A percentile compares a stretch with the other conserved stretches of the same genome.
Conservation (phyloP, 257 asterid species). For the Sherardia arvensis region DNA sequence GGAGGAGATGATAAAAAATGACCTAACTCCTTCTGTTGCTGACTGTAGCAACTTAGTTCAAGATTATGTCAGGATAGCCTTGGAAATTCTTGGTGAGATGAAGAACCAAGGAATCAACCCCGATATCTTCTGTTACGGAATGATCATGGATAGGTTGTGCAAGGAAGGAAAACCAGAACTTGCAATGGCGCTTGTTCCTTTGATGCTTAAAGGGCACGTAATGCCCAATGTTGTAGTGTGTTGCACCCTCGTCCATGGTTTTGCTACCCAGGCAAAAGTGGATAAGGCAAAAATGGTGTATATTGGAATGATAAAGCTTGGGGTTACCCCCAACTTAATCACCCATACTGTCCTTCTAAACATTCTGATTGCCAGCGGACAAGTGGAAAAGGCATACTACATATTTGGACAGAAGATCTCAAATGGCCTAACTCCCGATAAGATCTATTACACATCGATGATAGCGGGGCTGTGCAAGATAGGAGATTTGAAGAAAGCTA, state of each 20-base stretch:
- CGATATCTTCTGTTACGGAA: slow-evolving; percentile 25
- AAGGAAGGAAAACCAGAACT: slow-evolving; percentile 30
- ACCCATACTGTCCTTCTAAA: slow-evolving; percentile 41
- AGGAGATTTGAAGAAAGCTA: slow-evolving; percentile 29
- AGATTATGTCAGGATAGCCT: slow-evolving; percentile 33
- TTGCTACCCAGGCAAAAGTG: slow-evolving; percentile 33
- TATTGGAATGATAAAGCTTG: slow-evolving; percentile 35
- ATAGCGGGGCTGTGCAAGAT: slow-evolving; percentile 42
- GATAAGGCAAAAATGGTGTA: slow-evolving; percentile 33
- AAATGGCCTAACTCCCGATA: slow-evolving; percentile 30
- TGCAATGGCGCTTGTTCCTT: slow-evolving; percentile 46
- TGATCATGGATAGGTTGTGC: slow-evolving; percentile 33
- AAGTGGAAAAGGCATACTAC: slow-evolving; percentile 30
- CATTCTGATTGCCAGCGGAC: slow-evolving; percentile 19
- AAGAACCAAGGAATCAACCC: slow-evolving; percentile 22
- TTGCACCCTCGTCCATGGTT: slow-evolving; percentile 43
- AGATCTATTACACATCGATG: slow-evolving; percentile 37
- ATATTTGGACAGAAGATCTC: slow-evolving; percentile 29
- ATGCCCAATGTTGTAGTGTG: slow-evolving; percentile 42
- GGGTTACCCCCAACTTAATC: slow-evolving; percentile 36
- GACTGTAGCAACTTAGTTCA: slow-evolving; percentile 26
- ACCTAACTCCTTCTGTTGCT: slow-evolving; percentile 30
- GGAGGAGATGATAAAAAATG: slow-evolving; percentile 43
- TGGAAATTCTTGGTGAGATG: slow-evolving; percentile 31
- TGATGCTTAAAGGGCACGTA: slow-evolving; percentile 38